Percentiles rank a stretch among this genome's conserved stretches.
Conservation (phyloP, 805 yeast genomes). For the Pichia kluyveri region DNA sequence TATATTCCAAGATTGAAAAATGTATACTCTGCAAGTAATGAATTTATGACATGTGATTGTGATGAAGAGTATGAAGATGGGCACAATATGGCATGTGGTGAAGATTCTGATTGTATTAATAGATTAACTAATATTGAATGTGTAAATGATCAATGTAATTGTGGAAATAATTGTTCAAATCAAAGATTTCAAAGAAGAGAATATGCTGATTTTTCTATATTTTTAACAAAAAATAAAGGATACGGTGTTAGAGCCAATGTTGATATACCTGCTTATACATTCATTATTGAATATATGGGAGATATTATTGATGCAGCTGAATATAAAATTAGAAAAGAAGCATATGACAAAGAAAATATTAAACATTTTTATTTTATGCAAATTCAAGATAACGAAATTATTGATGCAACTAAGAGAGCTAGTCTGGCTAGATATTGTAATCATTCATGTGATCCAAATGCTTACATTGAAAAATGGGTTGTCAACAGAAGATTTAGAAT, state of each 20-base stretch:
- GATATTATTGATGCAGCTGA: slow-evolving; percentile 78
- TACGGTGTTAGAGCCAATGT: slow-evolving; percentile 74
- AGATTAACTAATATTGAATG: slow-evolving; percentile 90
- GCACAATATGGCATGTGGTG: slow-evolving; percentile 65
- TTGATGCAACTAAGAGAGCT: slow-evolving; percentile 90
- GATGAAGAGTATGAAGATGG: slow-evolving; percentile 33
- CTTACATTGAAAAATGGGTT: slow-evolving; percentile 95
- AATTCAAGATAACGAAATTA: slow-evolving; percentile 86
- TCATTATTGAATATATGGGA: slow-evolving; percentile 88
- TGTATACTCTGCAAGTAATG: slow-evolving; percentile 54
- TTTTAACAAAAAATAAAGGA: slow-evolving; percentile 78
- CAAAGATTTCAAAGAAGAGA: slow-evolving; percentile 77
- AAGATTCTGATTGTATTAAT: slow-evolving; percentile 84
- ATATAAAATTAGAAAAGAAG: slow-evolving; percentile 67
- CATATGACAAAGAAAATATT: slow-evolving; percentile 58
- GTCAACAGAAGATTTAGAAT: slow-evolving; percentile 82
- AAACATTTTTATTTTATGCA: slow-evolving; percentile 93
- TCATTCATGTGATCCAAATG: slow-evolving; percentile 93
- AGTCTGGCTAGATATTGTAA: slow-evolving; percentile 86
- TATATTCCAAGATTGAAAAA: slow-evolving; percentile 61
- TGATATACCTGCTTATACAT: slow-evolving; percentile 50
- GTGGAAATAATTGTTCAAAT: slow-evolving; percentile 76
- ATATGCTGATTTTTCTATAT: slow-evolving; percentile 72
- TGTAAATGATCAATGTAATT: slow-evolving; percentile 55
- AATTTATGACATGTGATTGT: slow-evolving; percentile 90